phyloP scores from a whole-genome alignment of 2,329 filamentous ascomycete species.

The Plenodomus lindquistii region DNA sequence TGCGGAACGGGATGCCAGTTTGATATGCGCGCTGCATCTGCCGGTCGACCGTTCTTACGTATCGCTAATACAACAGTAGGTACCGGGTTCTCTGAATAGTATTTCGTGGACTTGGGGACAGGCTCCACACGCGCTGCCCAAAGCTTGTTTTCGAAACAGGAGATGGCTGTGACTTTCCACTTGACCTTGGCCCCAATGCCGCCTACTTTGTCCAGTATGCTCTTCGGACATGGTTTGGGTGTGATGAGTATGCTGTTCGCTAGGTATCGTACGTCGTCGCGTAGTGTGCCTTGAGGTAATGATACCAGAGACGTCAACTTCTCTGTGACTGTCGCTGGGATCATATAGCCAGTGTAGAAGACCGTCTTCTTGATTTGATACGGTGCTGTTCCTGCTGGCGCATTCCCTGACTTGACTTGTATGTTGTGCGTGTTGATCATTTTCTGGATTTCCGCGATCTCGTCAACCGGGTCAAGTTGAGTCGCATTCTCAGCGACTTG shows the following conservation, averaged over 20 bases:
- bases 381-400: slow-evolving; percentile 51
- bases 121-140: slow-evolving; percentile 86
- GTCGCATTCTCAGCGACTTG: slow-evolving; percentile 79
- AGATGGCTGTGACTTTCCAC: slow-evolving; percentile 82
- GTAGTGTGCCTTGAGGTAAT: slow-evolving; percentile 63
- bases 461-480: slow-evolving; percentile 74
- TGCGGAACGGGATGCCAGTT: slow-evolving; percentile 78
- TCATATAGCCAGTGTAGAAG: slow-evolving; percentile 90
- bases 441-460: slow-evolving; percentile 82
- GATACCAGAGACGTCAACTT: slow-evolving; percentile 71
- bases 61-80: slow-evolving; percentile 84
- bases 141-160: slow-evolving; percentile 74
- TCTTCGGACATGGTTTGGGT: slow-evolving; percentile 71
- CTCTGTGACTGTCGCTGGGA: slow-evolving; percentile 71
- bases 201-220: slow-evolving; percentile 80
- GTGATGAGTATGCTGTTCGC: slow-evolving; percentile 92
- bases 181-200: slow-evolving; percentile 81
- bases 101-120: slow-evolving; percentile 63
- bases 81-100: slow-evolving; percentile 76
- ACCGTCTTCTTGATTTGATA: slow-evolving; percentile 83
- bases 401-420: slow-evolving; percentile 53
- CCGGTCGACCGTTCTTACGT: slow-evolving; percentile 72
- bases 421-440: slow-evolving; percentile 88
- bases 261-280: slow-evolving; percentile 76
- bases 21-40: slow-evolving; percentile 79